Percentiles rank a stretch among this genome's conserved stretches.
Conservation (phyloP, 164 flowering plant species). For the Magnolia sinica region DNA sequence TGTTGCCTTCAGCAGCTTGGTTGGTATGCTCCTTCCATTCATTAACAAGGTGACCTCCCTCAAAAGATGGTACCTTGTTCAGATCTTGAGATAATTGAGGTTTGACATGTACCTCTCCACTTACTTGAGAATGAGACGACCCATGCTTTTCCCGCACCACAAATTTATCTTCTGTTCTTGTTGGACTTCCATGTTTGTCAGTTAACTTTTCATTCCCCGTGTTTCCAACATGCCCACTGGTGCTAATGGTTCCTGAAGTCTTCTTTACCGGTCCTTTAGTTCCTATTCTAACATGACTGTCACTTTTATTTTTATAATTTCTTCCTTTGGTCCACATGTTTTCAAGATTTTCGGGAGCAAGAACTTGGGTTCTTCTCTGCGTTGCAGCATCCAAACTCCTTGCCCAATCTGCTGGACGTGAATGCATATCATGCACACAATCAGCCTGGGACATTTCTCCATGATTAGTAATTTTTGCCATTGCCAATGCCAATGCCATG, state of each 20-base stretch:
- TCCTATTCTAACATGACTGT: constrained; percentile 31
- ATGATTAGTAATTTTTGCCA: constrained; percentile 24
- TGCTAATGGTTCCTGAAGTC: constrained; percentile 19
- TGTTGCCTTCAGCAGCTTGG: constrained; percentile 12
- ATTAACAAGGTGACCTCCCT: constrained; percentile 19
- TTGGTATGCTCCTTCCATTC: constrained; percentile 7
- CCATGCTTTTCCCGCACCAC: constrained; percentile 14
- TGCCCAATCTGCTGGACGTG: constrained; percentile 75
- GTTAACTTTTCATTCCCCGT: constrained; percentile 25
- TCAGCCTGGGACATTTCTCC: constrained; percentile 31
- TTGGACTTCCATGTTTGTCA: constrained; percentile 21
- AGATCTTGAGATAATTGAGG: constrained; percentile 20
- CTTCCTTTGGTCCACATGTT: constrained; percentile 97
- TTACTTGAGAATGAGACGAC: constrained; percentile 15
- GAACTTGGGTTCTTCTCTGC: constrained; percentile 94
- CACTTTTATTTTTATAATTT: constrained; percentile 61
- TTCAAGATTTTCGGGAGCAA: constrained; percentile 97
- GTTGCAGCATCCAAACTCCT: constrained; percentile 74
- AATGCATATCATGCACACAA: constrained; percentile 22
- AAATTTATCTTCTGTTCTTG: constrained; percentile 28
- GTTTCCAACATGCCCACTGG: constrained; percentile 14
- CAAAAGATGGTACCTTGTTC: constrained; percentile 24
- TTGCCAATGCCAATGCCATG: constrained; percentile 17
- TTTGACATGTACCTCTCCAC: constrained; percentile 9
- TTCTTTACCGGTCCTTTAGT: constrained; percentile 24